Evolutionary conservation across 805 yeast genomes (phyloP), one percentile per base, ranked within the genome.

Genomic region (Pachysolen tannophilus): DNA sequence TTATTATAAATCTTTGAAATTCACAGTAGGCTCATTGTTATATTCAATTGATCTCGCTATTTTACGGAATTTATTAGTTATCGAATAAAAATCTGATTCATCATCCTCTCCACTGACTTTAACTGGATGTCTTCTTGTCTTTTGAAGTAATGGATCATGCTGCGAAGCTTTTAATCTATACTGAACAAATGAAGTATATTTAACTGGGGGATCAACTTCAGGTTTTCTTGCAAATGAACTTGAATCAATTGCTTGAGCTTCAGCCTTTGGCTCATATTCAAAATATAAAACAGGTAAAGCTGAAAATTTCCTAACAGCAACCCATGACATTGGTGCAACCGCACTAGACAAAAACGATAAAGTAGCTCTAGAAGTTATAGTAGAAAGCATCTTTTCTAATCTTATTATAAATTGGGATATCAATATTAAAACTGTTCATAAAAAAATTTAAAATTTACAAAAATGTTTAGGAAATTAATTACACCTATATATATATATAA

Each of bases 41-140:
- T 37, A 37, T 18, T 37, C 40, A 26, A 37, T 37, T 13, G 36
- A 16, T 25, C 40, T 32, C 8, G 40, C 40, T 14, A 33, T 30
- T 16, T 37, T 25, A 18, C 26, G 32, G 28, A 37, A 37, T 16
- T 25, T 33, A 18, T 37, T 30, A 25, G 33, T 28, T 18, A 37
- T 32, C 6, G 36, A 27, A 18, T 28, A 37, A 17, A 30, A 31
- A 15, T 33, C 40, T 9, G 29, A 35, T 16, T 29, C 30, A n/a
- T 37, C 14, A 18, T 20, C 34, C 8, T 20, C 17, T 8, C 25
- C 26, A n/a, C 27, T 28, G 5, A 14, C 21, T 8, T 26, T 24
- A 18, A 20, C 21, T n/a, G 20, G 28, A 14, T 23, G 26, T 8
- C 26, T 17, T 26, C 34, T 37, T 10, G 20, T 18, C 17, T 15